These are phyloP conservation scores for Cladosporium colombiae DNA, from an alignment of 2,329 filamentous ascomycete species.

Conservation along the genomic window DNA sequence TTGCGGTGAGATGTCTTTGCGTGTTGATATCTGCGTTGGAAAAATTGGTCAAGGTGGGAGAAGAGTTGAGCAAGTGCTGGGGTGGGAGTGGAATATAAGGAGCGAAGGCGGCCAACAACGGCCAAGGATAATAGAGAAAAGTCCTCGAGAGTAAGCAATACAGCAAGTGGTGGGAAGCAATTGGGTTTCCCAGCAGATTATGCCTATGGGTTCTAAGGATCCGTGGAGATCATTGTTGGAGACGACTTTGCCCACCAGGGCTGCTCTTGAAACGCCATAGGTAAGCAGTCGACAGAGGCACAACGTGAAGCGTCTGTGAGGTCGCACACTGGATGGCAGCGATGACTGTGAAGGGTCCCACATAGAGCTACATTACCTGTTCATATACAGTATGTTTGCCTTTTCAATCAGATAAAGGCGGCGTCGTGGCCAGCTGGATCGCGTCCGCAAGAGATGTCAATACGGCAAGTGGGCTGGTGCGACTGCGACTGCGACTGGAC, in stretches of 20 bases:
- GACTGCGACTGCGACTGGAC: neutral
- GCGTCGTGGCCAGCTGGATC: neutral
- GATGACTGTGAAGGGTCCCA: neutral
- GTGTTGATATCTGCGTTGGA: neutral
- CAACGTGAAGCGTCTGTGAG: neutral
- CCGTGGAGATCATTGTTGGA: neutral
- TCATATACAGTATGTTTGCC: neutral
- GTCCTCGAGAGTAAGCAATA: neutral
- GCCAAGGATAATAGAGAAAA: neutral
- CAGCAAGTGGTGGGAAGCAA: neutral
- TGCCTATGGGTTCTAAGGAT: neutral
- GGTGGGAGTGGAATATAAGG: neutral
- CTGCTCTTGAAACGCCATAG: neutral
- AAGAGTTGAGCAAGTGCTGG: constrained; percentile 5
- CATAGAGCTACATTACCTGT: neutral
- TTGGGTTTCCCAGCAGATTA: neutral
- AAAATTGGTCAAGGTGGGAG: neutral
- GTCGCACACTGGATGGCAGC: neutral
- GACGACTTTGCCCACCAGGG: neutral
- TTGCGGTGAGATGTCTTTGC: neutral
- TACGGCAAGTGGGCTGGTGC: neutral
- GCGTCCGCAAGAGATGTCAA: no score
- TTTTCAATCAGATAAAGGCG: neutral
- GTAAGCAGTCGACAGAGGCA: neutral
- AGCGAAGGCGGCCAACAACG: neutral